Evolutionary conservation across 1,284 basidiomycete species (phyloP).

Genomic region (Puccinia hordei): DNA sequence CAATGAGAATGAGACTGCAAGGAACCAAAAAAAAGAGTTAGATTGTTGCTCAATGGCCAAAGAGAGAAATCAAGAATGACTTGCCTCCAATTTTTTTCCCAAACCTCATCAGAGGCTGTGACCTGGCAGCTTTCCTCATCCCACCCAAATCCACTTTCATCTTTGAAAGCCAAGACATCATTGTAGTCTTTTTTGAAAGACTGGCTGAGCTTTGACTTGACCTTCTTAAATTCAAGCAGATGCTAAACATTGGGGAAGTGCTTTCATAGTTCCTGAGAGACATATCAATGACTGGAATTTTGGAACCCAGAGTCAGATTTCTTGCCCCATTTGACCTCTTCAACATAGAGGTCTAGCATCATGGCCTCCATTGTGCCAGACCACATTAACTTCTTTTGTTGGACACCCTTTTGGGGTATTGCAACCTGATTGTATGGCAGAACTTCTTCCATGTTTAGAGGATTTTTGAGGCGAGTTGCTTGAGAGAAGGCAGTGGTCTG

Average conservation of each 20-base stretch:
- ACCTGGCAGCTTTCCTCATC: not conserved
- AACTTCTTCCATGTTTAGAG: too few relatives aligned
- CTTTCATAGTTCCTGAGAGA: not conserved
- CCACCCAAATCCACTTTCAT: slow-evolving; percentile 18
- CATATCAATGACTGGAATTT: not conserved
- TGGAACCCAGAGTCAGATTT: not conserved
- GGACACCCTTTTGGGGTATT: too few relatives aligned
- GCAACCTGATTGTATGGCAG: too few relatives aligned
- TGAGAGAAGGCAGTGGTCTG: too few relatives aligned
- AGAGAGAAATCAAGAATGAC: not conserved
- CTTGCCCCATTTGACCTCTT: not conserved
- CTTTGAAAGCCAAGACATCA: not conserved
- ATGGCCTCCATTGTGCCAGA: not conserved
- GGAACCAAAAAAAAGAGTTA: too few relatives aligned
- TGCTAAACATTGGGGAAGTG: not conserved
- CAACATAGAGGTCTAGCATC: not conserved
- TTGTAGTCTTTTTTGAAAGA: too few relatives aligned
- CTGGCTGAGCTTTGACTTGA: not conserved
- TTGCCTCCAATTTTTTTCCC: not conserved
- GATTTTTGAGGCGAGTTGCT: too few relatives aligned
- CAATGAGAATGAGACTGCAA: not conserved
- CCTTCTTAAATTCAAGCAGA: not conserved
- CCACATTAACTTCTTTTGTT: too few relatives aligned
- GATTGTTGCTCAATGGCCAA: too few relatives aligned
- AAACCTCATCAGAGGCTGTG: not conserved